Base-by-base conservation (phyloP, 257 asterid species). In the Rhazya stricta region DNA sequence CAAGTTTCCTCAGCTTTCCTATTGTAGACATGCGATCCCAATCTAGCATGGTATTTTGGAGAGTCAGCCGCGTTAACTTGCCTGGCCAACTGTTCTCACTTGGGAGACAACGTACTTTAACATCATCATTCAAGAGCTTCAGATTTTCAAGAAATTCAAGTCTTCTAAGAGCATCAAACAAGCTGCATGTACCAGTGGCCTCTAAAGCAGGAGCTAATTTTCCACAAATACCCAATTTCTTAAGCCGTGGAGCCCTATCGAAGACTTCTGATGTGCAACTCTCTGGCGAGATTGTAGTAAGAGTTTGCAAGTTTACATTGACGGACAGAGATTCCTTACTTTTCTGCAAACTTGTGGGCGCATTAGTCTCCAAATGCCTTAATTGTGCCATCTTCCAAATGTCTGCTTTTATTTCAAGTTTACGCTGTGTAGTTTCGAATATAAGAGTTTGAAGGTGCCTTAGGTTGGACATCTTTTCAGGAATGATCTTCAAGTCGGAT, bases 371-470 rank as follows among this genome's bases (percentile, higher is more conserved):
- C 3, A 88, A 32, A 70, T 84, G 81, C 77, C 88, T 82, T 11
- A 87, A 72, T 6, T 79, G 83, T 9, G 67, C n/a, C 88, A 87
- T 78, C 25, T 18, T 80, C 87, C 88, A 84, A 2, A 88, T 61
- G 43, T 84, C 78, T 0, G 82, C 90, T 21, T 76, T 65, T 37
- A 85, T 56, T 0, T 72, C 65, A 54, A 85, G 73, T 19, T 67
- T 53, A 10, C 50, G 77, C 0, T 76, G 69, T 6, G 45, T 41
- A 0, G 89, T 83, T 29, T 30, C 32, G 4, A 50, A 25, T 19
- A 76, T 69, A 9, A 76, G 34, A 54, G 83, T 77, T 34, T 77
- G 76, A 34, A 77, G 16, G 72, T 73, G 45, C 63, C 68, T 60
- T 4, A 77, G 61, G 23, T 70, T 61, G 21, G 73, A 37, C 9